Conservation (phyloP, 73 alveolate genomes). For the Tetrahymena borealis region DNA sequence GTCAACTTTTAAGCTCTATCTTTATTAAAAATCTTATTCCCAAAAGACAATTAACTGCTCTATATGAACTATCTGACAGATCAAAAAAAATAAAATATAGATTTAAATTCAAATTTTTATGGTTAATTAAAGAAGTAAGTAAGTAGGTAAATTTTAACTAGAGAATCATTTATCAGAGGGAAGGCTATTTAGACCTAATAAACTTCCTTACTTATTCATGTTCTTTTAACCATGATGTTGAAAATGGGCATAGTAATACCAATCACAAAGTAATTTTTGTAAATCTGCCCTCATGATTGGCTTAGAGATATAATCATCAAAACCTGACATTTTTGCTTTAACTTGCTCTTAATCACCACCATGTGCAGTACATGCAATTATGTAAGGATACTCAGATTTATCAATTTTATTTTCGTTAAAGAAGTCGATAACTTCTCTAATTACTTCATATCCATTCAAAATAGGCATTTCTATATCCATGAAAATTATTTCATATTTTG, state of each 20-base stretch:
- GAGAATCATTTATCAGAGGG: no score
- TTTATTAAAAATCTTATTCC: no score
- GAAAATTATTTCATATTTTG: slow-evolving; percentile 6
- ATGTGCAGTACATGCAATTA: slow-evolving; percentile 31
- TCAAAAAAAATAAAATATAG: no score
- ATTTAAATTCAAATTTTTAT: no score
- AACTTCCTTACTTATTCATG: background rate
- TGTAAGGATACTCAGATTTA: background rate
- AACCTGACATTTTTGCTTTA: slow-evolving; percentile 10
- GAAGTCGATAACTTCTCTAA: background rate
- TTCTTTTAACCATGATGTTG: background rate
- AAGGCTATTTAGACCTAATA: background rate
- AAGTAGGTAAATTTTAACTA: no score
- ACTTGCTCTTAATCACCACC: slow-evolving; percentile 13
- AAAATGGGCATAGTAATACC: background rate
- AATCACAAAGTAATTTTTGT: background rate
- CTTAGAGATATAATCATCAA: slow-evolving; percentile 20
- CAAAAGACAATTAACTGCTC: no score
- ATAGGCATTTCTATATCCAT: slow-evolving; percentile 49
- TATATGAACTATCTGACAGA: no score
- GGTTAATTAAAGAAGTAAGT: no score
- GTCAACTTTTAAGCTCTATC: no score
- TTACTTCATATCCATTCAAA: slow-evolving; percentile 30
- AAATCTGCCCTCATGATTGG: slow-evolving; percentile 27
- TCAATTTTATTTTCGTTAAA: background rate